Conservation (phyloP, 345 rosid genomes). For the Boechera retrofracta region DNA sequence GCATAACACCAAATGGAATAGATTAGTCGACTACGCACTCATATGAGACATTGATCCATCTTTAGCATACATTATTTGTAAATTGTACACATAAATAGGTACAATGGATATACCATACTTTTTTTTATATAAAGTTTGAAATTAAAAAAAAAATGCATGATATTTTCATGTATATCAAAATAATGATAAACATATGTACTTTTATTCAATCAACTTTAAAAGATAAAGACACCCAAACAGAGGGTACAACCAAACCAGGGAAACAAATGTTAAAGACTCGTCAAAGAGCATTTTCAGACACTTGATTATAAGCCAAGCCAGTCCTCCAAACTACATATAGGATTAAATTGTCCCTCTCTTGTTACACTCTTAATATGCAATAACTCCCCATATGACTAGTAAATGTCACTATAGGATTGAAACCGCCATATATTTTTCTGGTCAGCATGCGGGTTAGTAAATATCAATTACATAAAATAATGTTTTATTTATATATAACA, state of each 20-base stretch:
- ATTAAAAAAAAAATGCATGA: no score
- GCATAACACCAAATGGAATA: not conserved
- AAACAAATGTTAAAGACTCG: conserved; percentile 2
- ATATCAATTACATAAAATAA: conserved; percentile 8
- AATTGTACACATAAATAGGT: not conserved
- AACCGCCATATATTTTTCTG: not conserved
- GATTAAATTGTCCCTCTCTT: not conserved
- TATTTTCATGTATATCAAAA: not conserved
- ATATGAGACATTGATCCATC: not conserved
- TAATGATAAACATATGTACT: not conserved
- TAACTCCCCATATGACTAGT: not conserved
- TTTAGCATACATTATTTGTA: not conserved
- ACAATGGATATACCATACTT: not conserved
- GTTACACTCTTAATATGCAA: not conserved
- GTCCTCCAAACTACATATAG: not conserved
- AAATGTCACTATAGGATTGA: not conserved
- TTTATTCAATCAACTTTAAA: not conserved
- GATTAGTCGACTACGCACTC: not conserved
- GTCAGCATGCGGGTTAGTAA: not conserved
- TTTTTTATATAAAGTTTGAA: not conserved
- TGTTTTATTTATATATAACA: conserved; percentile 25
- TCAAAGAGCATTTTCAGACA: not conserved
- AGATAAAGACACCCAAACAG: not conserved
- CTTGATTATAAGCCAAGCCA: not conserved
- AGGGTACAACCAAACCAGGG: not conserved